Evolutionary conservation across 257 asterid species (phyloP).

Genomic region (Salvia splendens): DNA sequence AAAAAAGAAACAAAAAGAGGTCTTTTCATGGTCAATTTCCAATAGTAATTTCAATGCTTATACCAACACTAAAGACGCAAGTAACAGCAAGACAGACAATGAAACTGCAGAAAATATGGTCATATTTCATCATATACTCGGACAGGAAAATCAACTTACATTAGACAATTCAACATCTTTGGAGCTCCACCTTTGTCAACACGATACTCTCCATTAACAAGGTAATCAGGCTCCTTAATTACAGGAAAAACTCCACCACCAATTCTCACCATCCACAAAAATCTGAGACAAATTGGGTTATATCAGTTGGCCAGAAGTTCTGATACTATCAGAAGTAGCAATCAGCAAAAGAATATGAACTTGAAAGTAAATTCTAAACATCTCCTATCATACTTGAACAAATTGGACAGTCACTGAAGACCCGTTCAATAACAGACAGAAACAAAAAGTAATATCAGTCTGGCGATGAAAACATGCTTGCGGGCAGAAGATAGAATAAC

Average conservation of each 20-base stretch:
- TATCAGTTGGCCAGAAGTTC: conserved; percentile 27
- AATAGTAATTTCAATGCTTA: background rate
- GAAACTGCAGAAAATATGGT: conserved; percentile 12
- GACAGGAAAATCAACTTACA: conserved; percentile 58
- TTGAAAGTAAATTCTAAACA: background rate
- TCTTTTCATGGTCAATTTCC: background rate
- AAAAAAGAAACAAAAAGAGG: too few relatives aligned
- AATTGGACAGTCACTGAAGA: background rate
- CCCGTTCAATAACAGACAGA: background rate
- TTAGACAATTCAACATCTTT: conserved; percentile 95
- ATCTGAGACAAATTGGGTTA: conserved; percentile 49
- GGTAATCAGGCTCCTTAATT: conserved; percentile 98
- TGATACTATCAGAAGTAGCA: conserved; percentile 10
- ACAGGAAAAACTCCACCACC: conserved; percentile 98
- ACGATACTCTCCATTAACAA: conserved; percentile 97
- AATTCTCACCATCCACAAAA: conserved; percentile 99
- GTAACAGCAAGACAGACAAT: background rate
- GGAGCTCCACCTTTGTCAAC: conserved; percentile 99
- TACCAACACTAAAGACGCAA: conserved; percentile 11
- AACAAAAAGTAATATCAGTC: too few relatives aligned
- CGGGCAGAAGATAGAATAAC: conserved; percentile 17
- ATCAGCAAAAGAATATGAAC: conserved; percentile 18
- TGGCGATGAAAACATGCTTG: background rate
- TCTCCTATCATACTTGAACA: background rate
- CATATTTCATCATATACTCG: conserved; percentile 12